Conservation (phyloP, 805 yeast genomes). For the Danielia oregonensis region DNA sequence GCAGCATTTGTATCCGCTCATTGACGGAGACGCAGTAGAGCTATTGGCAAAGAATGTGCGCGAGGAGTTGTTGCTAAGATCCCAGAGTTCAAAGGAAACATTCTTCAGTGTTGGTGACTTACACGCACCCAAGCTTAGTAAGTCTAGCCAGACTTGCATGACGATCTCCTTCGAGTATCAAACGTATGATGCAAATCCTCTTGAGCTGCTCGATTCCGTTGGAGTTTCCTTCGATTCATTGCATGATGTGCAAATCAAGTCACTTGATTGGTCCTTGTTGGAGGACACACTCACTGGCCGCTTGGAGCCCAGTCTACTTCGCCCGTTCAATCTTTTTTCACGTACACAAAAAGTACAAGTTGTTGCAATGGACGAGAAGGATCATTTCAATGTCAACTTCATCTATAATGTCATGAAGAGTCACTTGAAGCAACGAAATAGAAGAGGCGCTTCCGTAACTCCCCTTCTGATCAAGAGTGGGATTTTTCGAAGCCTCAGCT, state of each 20-base stretch:
- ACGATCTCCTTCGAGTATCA: conserved; percentile 34
- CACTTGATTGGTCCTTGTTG: conserved; percentile 18
- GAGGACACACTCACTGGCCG: conserved; percentile 28
- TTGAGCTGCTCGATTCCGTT: conserved; percentile 20
- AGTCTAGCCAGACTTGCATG: conserved; percentile 23
- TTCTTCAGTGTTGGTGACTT: conserved; percentile 1
- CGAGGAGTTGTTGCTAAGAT: background rate
- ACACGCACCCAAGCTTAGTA: background rate
- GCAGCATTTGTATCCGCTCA: background rate
- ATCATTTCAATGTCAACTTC: conserved; percentile 29
- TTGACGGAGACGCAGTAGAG: background rate
- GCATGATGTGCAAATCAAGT: conserved; percentile 19
- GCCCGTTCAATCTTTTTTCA: conserved; percentile 24
- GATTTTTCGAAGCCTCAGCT: background rate
- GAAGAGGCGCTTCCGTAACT: conserved; percentile 23
- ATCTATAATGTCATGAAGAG: conserved; percentile 28
- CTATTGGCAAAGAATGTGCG: background rate
- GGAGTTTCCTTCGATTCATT: conserved; percentile 28
- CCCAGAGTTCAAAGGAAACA: background rate
- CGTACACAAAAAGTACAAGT: conserved; percentile 13
- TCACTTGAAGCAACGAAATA: conserved; percentile 30
- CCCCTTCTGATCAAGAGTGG: background rate
- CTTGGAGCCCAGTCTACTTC: conserved; percentile 14
- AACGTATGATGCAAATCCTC: conserved; percentile 32
- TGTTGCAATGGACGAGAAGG: conserved; percentile 17